phyloP scores from a whole-genome alignment of 257 asterid genomes.

The Plantago elongata region DNA sequence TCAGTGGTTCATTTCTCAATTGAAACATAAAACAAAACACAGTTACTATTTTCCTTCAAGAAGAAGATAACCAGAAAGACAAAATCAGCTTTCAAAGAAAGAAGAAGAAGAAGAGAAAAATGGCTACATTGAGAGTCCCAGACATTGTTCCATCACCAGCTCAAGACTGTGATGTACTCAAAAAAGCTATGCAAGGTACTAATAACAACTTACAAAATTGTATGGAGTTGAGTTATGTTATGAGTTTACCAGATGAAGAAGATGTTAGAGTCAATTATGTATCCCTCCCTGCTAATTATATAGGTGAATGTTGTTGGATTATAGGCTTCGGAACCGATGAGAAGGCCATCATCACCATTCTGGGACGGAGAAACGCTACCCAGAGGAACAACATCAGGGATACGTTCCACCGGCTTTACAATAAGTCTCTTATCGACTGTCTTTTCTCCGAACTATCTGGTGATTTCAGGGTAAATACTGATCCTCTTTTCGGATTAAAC shows the following conservation, averaged over 20 bases:
- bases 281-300: background rate
- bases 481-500: background rate
- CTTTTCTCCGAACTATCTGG: constrained; percentile 61
- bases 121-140: constrained; percentile 60
- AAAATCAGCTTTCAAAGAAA: background rate
- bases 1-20: background rate
- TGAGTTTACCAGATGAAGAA: no score
- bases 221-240: no score
- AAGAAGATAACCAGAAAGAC: background rate
- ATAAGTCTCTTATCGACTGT: constrained; percentile 45
- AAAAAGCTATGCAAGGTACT: constrained; percentile 54
- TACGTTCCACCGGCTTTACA: constrained; percentile 49
- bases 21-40: constrained; percentile 10
- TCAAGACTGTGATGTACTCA: constrained; percentile 52
- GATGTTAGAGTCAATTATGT: background rate
- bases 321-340: constrained; percentile 74
- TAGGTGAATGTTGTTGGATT: constrained; percentile 20
- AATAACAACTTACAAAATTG: no score
- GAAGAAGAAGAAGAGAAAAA: constrained; percentile 11
- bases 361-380: constrained; percentile 55
- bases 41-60: background rate
- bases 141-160: constrained; percentile 56
- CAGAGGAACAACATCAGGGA: constrained; percentile 66
- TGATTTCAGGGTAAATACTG: constrained; percentile 55
- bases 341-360: constrained; percentile 49